Conservation (phyloP, 805 yeast genomes). For the Saccharomycopsis javanensis region DNA sequence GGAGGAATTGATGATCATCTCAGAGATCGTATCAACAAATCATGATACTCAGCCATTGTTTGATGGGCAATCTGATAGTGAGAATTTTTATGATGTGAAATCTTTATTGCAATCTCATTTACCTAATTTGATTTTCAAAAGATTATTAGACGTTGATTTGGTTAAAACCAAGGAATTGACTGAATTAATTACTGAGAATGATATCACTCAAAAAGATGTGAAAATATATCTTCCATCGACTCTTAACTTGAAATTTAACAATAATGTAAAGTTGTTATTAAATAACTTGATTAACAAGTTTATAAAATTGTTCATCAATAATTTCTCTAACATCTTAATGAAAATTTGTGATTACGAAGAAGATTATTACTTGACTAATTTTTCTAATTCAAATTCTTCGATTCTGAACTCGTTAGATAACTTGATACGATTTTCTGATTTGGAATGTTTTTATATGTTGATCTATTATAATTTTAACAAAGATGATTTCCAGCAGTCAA, state of each 20-base stretch:
- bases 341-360: slow-evolving; percentile 24
- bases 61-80: slow-evolving; percentile 29
- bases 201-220: neutral
- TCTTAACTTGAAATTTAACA: neutral
- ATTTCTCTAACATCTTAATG: slow-evolving; percentile 30
- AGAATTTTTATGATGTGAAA: slow-evolving; percentile 54
- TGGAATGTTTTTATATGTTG: slow-evolving; percentile 71
- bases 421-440: slow-evolving; percentile 65
- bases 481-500: neutral
- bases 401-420: slow-evolving; percentile 38
- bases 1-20: slow-evolving; percentile 54
- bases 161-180: slow-evolving; percentile 31
- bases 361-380: slow-evolving; percentile 22
- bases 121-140: slow-evolving; percentile 46
- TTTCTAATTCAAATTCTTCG: slow-evolving; percentile 15
- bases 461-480: slow-evolving; percentile 9
- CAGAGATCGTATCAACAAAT: slow-evolving; percentile 41
- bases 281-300: slow-evolving; percentile 11
- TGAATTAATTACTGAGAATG: slow-evolving; percentile 12
- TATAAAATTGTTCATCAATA: slow-evolving; percentile 24
- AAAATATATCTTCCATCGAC: slow-evolving; percentile 13
- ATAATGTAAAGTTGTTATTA: slow-evolving; percentile 3
- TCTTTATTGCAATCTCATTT: slow-evolving; percentile 55
- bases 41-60: slow-evolving; percentile 17
- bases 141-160: slow-evolving; percentile 42